Percentiles rank a stretch among this genome's conserved stretches.
Conservation (phyloP, 2,329 filamentous ascomycete species). For the Calonectria pseudoreteaudii region DNA sequence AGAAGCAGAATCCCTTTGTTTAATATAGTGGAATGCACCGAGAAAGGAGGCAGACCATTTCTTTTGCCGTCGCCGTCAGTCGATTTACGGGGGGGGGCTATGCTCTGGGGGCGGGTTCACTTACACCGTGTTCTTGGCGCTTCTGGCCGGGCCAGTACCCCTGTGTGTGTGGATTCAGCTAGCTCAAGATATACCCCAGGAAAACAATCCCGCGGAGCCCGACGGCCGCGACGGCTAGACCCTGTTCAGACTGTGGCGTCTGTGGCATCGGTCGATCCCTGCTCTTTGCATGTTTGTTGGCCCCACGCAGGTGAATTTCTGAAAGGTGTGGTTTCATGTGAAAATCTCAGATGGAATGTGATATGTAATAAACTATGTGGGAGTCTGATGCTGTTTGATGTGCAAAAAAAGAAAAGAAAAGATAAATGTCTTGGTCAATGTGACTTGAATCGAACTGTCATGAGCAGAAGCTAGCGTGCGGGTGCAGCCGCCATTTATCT, state of each 20-base stretch:
- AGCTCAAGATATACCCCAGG: neutral
- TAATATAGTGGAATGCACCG: too few species aligned
- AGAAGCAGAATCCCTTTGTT: neutral
- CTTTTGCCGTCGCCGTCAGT: too few species aligned
- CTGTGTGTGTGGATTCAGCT: too few species aligned
- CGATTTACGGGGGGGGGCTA: too few species aligned
- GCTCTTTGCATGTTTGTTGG: neutral
- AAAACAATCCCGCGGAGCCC: neutral
- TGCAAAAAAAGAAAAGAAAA: neutral
- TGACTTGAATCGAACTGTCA: neutral
- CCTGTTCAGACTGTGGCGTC: neutral
- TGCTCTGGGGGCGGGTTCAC: neutral
- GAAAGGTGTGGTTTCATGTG: neutral
- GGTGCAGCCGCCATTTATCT: neutral
- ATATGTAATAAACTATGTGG: neutral
- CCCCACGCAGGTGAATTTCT: neutral
- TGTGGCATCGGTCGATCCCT: neutral
- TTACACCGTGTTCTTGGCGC: neutral
- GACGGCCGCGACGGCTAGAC: neutral
- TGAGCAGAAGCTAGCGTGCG: neutral
- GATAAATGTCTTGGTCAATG: neutral
- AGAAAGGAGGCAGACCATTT: neutral
- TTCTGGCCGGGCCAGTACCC: too few species aligned
- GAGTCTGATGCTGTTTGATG: too few species aligned
- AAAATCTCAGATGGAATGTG: neutral